Base-by-base conservation (phyloP, 108 stramenopile genomes). In the Thalassiosira profunda region DNA sequence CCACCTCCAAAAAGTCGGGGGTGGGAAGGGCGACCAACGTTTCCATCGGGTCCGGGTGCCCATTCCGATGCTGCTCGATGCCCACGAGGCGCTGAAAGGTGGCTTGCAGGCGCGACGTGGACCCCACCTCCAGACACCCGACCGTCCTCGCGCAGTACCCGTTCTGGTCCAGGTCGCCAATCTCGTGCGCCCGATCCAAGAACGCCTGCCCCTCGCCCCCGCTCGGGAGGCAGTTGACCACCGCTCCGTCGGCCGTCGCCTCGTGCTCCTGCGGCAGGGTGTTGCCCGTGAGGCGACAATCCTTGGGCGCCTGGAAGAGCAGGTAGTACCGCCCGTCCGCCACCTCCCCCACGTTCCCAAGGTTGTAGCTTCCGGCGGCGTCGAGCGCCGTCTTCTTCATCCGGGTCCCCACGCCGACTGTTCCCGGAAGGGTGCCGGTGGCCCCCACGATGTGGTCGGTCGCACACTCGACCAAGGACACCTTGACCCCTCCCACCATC, bases 261-360 rank as follows among this genome's bases (percentile, higher is more conserved):
- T 42, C 10, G 24, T 51, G 51, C 15, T 61, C 15, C 5, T 35
- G 31, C 34, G 73, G 64, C 7, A 74, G 44, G 0, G 53, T 48
- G 36, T 66, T 66, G 3, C 43, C 47, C 34, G 37, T 59, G 1
- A 66, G 7, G 2, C 73, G 43, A 47, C 24, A 74, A 11, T 23
- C 38, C 4, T 5, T 12, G 33, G 63, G 63, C 7, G 58, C 58
- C 37, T 65, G 11, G 25, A 43, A 74, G 25, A 66, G 36, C 21
- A 74, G 41, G 24, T 74, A 74, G 53, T 74, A 74, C 47, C 73
- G 17, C 28, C 73, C 73, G n/a, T n/a, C n/a, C 30, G 58, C 54
- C 29, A 31, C 34, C 8, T 38, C 42, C 35, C 41, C 21, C 2
- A 52, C 21, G 23, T 41, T 25, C 34, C 49, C 15, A 30, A 68